A percentile compares a stretch with the other conserved stretches of the same genome.
Conservation (phyloP, 2,329 filamentous ascomycete genomes). For the Knufia petricola region DNA sequence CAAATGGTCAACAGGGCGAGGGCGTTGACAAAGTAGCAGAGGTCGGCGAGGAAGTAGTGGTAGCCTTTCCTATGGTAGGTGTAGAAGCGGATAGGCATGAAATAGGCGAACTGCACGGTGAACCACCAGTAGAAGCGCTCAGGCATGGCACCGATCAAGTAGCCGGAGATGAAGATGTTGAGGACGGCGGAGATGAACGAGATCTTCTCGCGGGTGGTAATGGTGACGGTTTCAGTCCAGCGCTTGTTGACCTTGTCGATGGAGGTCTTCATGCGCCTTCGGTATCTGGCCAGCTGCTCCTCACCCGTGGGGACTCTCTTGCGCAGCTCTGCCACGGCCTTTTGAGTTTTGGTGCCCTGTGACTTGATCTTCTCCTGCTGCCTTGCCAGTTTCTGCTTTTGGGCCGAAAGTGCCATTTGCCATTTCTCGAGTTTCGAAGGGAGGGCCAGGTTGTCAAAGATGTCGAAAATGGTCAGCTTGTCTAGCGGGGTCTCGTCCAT, state of each 20-base stretch:
- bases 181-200: conserved; percentile 93
- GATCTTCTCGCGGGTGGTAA: conserved; percentile 84
- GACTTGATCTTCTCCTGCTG: conserved; percentile 62
- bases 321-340: conserved; percentile 87
- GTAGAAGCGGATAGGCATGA: conserved; percentile 92
- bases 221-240: conserved; percentile 83
- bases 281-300: conserved; percentile 86
- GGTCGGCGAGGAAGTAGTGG: conserved; percentile 92
- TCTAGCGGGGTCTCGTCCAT: conserved; percentile 84
- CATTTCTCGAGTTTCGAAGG: conserved; percentile 85
- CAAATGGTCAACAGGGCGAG: conserved; percentile 74
- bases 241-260: conserved; percentile 77
- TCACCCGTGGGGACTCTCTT: conserved; percentile 76
- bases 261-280: conserved; percentile 72
- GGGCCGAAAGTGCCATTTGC: conserved; percentile 69
- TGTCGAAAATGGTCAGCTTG: conserved; percentile 79
- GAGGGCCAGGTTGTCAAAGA: conserved; percentile 85
- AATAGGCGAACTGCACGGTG: conserved; percentile 75
- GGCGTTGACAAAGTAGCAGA: conserved; percentile 97
- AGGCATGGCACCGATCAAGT: conserved; percentile 76
- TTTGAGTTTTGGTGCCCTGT: conserved; percentile 68
- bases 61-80: conserved; percentile 86
- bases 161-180: conserved; percentile 95
- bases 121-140: conserved; percentile 92
- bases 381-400: conserved; percentile 74